A percentile compares a stretch with the other conserved stretches of the same genome.
These are phyloP conservation scores for Neurospora pannonica DNA, from an alignment of 495 filamentous ascomycete genomes.

Conservation along the genomic window DNA sequence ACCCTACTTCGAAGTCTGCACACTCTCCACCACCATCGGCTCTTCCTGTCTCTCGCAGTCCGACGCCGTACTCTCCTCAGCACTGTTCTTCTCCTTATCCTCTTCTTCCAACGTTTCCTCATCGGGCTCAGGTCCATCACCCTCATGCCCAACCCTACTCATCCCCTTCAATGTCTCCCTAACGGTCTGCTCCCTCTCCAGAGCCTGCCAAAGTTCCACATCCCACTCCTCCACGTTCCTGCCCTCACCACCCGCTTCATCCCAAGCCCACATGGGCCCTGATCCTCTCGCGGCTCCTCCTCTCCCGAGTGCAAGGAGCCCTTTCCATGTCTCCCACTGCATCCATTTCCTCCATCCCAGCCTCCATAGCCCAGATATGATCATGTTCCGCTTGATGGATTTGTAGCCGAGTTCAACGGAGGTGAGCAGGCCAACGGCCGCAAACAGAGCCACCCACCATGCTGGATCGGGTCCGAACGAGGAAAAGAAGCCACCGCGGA, in stretches of 20 bases:
- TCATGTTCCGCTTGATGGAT: conserved; percentile 24
- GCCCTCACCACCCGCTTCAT: conserved; percentile 9
- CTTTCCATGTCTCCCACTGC: conserved; percentile 58
- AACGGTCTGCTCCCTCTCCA: conserved; percentile 30
- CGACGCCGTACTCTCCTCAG: background rate
- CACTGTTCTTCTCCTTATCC: background rate
- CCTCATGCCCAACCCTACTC: conserved; percentile 11
- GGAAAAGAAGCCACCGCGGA: conserved; percentile 53
- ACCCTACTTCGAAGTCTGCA: background rate
- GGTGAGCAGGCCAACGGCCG: conserved; percentile 23
- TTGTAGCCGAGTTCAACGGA: conserved; percentile 26
- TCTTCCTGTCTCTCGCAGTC: background rate
- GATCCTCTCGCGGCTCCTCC: conserved; percentile 3
- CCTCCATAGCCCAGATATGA: conserved; percentile 28
- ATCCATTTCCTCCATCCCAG: conserved; percentile 21
- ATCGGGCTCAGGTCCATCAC: background rate
- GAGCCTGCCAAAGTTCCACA: conserved; percentile 36
- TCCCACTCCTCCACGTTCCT: conserved; percentile 34
- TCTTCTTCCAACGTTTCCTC: background rate
- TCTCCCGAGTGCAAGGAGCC: conserved; percentile 43
- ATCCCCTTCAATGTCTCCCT: conserved; percentile 21
- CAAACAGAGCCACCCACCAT: conserved; percentile 68
- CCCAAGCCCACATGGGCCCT: conserved; percentile 8
- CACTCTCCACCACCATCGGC: background rate
- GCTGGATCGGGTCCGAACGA: conserved; percentile 59